Evolutionary conservation across 2,329 filamentous ascomycete genomes (phyloP), one percentile per base, ranked within the genome.

Genomic region (Pestalotiopsis sp.): DNA sequence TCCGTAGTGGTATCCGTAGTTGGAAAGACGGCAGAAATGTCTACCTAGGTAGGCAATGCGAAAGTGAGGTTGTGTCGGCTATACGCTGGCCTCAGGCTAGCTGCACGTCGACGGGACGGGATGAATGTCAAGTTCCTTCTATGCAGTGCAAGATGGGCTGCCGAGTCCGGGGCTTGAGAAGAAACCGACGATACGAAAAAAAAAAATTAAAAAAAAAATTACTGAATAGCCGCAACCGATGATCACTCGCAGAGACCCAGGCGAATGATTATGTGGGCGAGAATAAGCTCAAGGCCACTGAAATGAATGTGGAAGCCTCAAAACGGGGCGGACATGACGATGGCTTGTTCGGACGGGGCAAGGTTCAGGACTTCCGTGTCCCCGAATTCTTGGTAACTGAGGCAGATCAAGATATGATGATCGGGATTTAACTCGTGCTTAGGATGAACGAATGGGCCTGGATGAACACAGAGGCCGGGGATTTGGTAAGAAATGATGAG

Each of bases 291-390:
- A 41, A 40, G 11, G 27, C 11, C 25, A 20, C 7, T 62, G 25
- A 62, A 62, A 62, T 62, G 59, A 62, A 36, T 41, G 59, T 62
- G 59, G 57, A 20, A 62, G 59, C 59, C 59, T 62, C 59, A 40
- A 41, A 20, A 41, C 20, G 45, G 45, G 45, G 45, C 45, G 17
- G 9, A 52, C 45, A 52, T 59, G 57, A 59, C 13, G 57, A 59
- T 27, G 57, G 20, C 11, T 14, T 62, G 59, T 14, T 14, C 20
- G 20, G 31, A 20, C 27, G 25, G 14, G 59, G n/a, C 59, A 38
- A 62, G 31, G n/a, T 36, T 20, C 31, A 38, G 27, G 25, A 20
- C 27, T 36, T 59, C 57, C 57, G 27, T 12, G 57, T n/a, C 23
- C 57, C 57, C 57, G 57, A 36, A 27, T 27, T n/a, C 45, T 52